Conservation (phyloP, 345 rosid genomes). For the Boechera stricta region DNA sequence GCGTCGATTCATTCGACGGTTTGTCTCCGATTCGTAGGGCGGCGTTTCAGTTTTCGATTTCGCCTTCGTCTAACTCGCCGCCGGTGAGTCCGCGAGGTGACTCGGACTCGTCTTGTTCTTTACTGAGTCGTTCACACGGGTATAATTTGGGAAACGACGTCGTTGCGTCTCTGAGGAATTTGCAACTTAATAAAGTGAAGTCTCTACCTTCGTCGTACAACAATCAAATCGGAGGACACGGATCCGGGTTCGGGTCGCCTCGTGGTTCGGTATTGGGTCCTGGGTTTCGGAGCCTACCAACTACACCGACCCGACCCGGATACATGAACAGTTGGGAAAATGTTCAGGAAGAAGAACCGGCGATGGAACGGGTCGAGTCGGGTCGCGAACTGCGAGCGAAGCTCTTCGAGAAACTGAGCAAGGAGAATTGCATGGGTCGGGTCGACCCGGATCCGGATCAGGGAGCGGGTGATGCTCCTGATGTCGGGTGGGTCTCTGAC, state of each 20-base stretch:
- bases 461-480: slow-evolving; percentile 42
- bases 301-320: slow-evolving; percentile 50
- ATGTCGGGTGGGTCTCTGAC: slow-evolving; percentile 89
- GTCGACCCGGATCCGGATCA: slow-evolving; percentile 28
- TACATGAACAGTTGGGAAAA: slow-evolving; percentile 61
- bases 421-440: slow-evolving; percentile 57
- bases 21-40: slow-evolving; percentile 46
- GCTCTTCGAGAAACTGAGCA: slow-evolving; percentile 73
- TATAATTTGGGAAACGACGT: slow-evolving; percentile 48
- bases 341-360: slow-evolving; percentile 65
- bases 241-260: slow-evolving; percentile 58
- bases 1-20: slow-evolving; percentile 57
- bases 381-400: slow-evolving; percentile 72
- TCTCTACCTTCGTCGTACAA: slow-evolving; percentile 64
- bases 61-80: slow-evolving; percentile 66
- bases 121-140: slow-evolving; percentile 66
- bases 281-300: slow-evolving; percentile 64
- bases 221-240: slow-evolving; percentile 42
- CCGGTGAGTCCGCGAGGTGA: slow-evolving; percentile 61
- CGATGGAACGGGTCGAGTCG: slow-evolving; percentile 87
- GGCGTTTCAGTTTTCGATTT: slow-evolving; percentile 54
- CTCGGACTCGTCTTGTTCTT: slow-evolving; percentile 56
- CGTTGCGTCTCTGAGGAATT: slow-evolving; percentile 64
- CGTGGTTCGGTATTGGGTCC: slow-evolving; percentile 60
- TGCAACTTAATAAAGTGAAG: slow-evolving; percentile 69